These are phyloP conservation scores for Pharus latifolius DNA, from an alignment of 176 grass and related monocot genomes.

Conservation along the genomic window DNA sequence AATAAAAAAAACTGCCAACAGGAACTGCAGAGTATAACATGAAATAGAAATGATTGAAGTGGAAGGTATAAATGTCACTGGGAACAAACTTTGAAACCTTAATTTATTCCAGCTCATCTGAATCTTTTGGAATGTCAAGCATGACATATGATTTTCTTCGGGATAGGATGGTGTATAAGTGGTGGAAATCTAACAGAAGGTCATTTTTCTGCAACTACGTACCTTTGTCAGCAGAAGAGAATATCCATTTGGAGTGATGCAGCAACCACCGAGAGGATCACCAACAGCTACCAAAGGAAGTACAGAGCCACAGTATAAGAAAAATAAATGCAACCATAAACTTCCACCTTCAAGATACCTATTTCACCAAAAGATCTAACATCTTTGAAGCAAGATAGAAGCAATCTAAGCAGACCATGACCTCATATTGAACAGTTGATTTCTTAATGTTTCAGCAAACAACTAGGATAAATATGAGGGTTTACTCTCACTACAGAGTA, in stretches of 20 bases:
- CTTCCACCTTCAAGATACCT: neutral
- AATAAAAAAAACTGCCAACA: neutral
- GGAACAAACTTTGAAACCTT: neutral
- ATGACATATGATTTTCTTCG: neutral
- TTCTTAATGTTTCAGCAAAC: too few relatives aligned
- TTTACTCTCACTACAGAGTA: too few relatives aligned
- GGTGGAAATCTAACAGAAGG: neutral
- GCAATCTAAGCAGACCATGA: too few relatives aligned
- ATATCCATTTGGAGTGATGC: constrained; percentile 90
- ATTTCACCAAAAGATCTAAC: neutral
- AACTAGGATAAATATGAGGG: too few relatives aligned
- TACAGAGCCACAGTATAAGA: neutral
- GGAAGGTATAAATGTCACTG: neutral
- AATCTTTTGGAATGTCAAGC: neutral
- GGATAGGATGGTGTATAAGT: neutral
- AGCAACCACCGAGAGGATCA: constrained; percentile 94
- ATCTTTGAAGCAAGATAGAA: too few relatives aligned
- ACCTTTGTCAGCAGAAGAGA: constrained; percentile 79
- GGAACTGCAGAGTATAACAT: constrained; percentile 9
- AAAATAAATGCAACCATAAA: neutral
- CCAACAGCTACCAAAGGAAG: constrained; percentile 41
- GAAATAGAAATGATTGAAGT: neutral
- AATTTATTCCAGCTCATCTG: neutral
- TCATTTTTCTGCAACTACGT: neutral
- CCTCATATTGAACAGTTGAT: too few relatives aligned